Evolutionary conservation across 495 filamentous ascomycete species (phyloP).

Genomic region (Trichoderma virens): DNA sequence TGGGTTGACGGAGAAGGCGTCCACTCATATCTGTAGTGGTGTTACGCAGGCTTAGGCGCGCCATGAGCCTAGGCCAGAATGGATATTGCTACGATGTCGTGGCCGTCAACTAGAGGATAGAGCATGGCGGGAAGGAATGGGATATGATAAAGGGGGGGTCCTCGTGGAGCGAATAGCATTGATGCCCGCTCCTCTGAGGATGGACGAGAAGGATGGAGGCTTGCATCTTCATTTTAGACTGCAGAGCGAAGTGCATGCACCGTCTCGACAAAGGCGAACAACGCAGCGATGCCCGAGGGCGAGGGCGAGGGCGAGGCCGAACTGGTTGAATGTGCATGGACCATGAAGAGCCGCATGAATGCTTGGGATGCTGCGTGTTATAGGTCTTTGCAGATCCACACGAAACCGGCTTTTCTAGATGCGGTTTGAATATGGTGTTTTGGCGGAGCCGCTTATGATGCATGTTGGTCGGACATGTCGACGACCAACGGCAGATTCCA

Average conservation of each 20-base stretch:
- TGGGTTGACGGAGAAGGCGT: not conserved
- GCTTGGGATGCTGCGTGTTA: not conserved
- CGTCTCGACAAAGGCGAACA: not conserved
- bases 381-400: not conserved
- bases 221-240: not conserved
- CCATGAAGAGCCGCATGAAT: not conserved
- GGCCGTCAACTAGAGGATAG: not conserved
- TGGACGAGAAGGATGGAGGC: not conserved
- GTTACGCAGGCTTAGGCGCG: not conserved
- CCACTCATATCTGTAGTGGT: not conserved
- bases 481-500: not conserved
- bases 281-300: not conserved
- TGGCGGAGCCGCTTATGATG: not conserved
- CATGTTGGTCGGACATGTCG: not conserved
- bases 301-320: not conserved
- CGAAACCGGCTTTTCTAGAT: not conserved
- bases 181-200: not conserved
- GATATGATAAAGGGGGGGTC: not conserved
- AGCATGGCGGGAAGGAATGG: slow-evolving; percentile 1
- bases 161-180: not conserved
- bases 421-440: not conserved
- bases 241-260: not conserved
- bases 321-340: not conserved
- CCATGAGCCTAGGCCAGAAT: not conserved
- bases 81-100: not conserved